Evolutionary conservation across 2,329 filamentous ascomycete species (phyloP), one percentile per base, ranked within the genome.

Genomic region (Penicillium sp.): DNA sequence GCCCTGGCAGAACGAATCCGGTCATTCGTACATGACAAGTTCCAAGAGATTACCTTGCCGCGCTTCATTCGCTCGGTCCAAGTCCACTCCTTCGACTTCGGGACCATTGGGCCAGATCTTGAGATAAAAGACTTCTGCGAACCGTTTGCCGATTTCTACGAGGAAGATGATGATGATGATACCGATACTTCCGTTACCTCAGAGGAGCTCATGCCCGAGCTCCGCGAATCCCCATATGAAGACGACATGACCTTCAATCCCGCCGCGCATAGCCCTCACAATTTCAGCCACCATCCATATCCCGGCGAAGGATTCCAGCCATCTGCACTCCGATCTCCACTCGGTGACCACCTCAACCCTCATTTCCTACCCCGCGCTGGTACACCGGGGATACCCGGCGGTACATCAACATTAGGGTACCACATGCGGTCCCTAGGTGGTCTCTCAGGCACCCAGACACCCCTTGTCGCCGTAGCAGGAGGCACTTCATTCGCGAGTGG

Each of bases 121-220:
- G 91, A 95, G 69, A 87, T 99, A 67, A 97, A 97, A 75, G 94
- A 97, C 72, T 92, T 99, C 57, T 95, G 93, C 64, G 92, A 99
- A 70, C 94, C 94, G 2, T 82, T 97, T 55, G 87, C 91, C 0
- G 94, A 99, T 67, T 99, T 99, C 70, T 99, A 99, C 78, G 94
- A 97, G 35, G 87, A 88, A 56, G 81, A 88, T 56, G 81, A 83
- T 19, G 79, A 83, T 26, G 81, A 83, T 36, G 81, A 85, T 11
- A 74, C 74, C n/a, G 61, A 70, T 18, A 58, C 66, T 13, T 74
- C 73, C 13, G 70, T 70, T n/a, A 62, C 66, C 11, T 72, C 71
- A 2, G 71, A 72, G 40, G 71, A 70, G 47, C 62, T 70, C 44
- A 61, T 53, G 36, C 58, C 60, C 27, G 65, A 64, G 30, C 56